These are phyloP conservation scores for Umbelopsis isabellina DNA, from an alignment of 192 early-diverging fungal species.

Conservation along the genomic window DNA sequence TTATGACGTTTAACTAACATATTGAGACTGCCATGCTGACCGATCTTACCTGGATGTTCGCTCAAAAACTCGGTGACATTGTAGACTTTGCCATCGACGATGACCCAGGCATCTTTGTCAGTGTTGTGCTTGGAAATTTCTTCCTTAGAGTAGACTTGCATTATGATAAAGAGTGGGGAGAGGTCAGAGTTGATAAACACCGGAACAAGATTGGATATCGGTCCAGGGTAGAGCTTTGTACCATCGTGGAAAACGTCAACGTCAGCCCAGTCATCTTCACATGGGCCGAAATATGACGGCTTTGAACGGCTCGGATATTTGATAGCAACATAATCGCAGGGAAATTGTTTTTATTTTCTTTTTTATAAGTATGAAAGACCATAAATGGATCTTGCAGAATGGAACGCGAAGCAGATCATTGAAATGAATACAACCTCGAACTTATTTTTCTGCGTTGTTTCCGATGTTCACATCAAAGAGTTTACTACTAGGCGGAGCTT, in stretches of 20 bases:
- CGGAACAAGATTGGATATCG: slow-evolving; percentile 1
- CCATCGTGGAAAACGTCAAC: neutral
- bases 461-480: slow-evolving; percentile 22
- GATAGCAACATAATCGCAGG: neutral
- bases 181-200: neutral
- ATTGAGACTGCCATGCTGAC: too few relatives aligned
- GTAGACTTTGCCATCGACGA: slow-evolving; percentile 70
- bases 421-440: slow-evolving; percentile 18
- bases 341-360: slow-evolving; percentile 3
- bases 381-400: slow-evolving; percentile 16
- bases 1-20: too few relatives aligned
- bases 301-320: neutral
- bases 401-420: slow-evolving; percentile 18
- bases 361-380: neutral
- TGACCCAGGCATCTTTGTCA: slow-evolving; percentile 75
- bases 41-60: slow-evolving; percentile 65
- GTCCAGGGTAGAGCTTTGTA: neutral
- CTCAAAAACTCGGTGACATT: slow-evolving; percentile 67
- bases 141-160: slow-evolving; percentile 45
- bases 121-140: slow-evolving; percentile 67
- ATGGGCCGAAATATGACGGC: neutral
- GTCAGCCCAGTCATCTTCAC: slow-evolving; percentile 15
- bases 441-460: slow-evolving; percentile 19
- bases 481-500: neutral
- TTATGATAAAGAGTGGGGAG: neutral